These are phyloP conservation scores for Cetraspora pellucida DNA, from an alignment of 192 early-diverging fungal genomes.

Conservation along the genomic window DNA sequence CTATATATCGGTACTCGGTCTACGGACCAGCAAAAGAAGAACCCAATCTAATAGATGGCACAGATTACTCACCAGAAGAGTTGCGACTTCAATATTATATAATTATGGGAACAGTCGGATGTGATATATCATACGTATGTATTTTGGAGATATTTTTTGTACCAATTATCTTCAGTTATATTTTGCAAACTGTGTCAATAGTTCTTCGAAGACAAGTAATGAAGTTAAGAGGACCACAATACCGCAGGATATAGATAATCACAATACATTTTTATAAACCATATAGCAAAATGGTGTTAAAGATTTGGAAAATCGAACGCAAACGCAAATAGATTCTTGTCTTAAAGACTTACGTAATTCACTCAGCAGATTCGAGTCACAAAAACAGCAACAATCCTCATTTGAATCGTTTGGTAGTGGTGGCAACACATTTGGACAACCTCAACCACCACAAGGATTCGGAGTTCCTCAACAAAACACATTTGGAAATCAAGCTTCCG, in stretches of 20 bases:
- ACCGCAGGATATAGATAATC: not conserved
- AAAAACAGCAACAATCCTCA: slow-evolving; percentile 7
- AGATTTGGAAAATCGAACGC: slow-evolving; percentile 1
- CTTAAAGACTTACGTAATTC: slow-evolving; percentile 9
- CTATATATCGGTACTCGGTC: slow-evolving; percentile 51
- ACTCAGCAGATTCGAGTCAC: not conserved
- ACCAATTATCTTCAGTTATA: not conserved
- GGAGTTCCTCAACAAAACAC: not conserved
- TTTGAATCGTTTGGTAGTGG: not conserved
- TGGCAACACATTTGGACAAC: slow-evolving; percentile 8
- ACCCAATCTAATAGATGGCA: slow-evolving; percentile 58
- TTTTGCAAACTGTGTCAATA: not conserved
- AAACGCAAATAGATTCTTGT: not conserved
- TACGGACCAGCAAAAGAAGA: slow-evolving; percentile 58
- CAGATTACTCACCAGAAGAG: slow-evolving; percentile 64
- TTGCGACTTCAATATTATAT: slow-evolving; percentile 49
- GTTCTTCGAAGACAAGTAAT: slow-evolving; percentile 1
- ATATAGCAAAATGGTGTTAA: slow-evolving; percentile 8
- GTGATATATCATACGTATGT: slow-evolving; percentile 26
- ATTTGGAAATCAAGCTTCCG: not conserved
- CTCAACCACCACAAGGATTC: not conserved
- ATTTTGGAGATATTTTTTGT: slow-evolving; percentile 8
- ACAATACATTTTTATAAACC: not conserved
- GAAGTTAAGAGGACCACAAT: not conserved
- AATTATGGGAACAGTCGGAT: slow-evolving; percentile 35